Evolutionary conservation across 2,329 filamentous ascomycete genomes (phyloP).

Genomic region (Alternaria sp.): DNA sequence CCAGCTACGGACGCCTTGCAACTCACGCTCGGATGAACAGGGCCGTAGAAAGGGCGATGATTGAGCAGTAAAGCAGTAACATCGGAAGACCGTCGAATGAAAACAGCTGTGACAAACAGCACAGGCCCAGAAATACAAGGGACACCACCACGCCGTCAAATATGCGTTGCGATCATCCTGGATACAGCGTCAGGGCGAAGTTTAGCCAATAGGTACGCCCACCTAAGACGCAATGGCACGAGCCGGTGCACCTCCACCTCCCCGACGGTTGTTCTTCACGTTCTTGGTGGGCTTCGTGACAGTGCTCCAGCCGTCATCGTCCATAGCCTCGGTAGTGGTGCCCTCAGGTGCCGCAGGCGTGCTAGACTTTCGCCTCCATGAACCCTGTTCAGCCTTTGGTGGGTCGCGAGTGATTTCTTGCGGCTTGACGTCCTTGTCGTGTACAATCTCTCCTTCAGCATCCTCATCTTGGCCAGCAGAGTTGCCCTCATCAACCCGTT

Average conservation of each 20-base stretch:
- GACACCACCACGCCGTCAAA: constrained; percentile 37
- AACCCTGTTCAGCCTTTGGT: constrained; percentile 49
- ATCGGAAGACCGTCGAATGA: constrained; percentile 29
- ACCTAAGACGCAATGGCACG: constrained; percentile 59
- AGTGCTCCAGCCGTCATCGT: constrained; percentile 65
- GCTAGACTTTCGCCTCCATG: constrained; percentile 52
- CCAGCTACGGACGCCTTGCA: constrained; percentile 29
- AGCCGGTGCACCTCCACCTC: constrained; percentile 49
- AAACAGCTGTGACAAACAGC: constrained; percentile 36
- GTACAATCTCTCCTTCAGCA: constrained; percentile 61
- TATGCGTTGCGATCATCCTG: constrained; percentile 40
- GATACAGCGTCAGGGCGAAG: constrained; percentile 26
- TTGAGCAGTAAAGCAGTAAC: constrained; percentile 32
- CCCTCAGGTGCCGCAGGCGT: constrained; percentile 44
- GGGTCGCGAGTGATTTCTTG: constrained; percentile 63
- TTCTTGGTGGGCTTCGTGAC: constrained; percentile 58
- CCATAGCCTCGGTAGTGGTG: constrained; percentile 57
- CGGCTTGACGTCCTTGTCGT: constrained; percentile 64
- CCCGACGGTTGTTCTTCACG: constrained; percentile 49
- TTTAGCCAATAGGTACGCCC: constrained; percentile 17
- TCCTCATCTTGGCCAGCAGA: constrained; percentile 55
- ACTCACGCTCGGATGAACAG: constrained; percentile 20
- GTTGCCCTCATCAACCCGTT: constrained; percentile 51
- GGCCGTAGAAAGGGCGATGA: constrained; percentile 16
- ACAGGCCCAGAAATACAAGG: constrained; percentile 29